These are phyloP conservation scores for Tetrapisispora fleetii DNA, from an alignment of 805 yeast genomes.

Conservation along the genomic window DNA sequence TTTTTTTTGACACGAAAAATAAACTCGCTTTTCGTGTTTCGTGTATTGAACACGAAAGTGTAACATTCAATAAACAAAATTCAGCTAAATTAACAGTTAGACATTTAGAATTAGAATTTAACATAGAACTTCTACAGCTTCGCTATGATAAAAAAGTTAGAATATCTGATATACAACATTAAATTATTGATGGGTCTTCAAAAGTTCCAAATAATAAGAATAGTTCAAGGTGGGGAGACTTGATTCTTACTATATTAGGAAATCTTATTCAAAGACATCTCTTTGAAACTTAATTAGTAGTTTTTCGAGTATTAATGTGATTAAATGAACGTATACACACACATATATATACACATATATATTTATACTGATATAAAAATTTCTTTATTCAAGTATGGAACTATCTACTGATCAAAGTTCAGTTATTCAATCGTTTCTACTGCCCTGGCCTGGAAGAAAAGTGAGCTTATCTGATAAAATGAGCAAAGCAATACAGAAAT, in stretches of 20 bases:
- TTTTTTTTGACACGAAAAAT: background rate
- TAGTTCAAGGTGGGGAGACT: background rate
- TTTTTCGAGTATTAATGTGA: too few species aligned
- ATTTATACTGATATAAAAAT: too few species aligned
- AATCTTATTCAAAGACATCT: background rate
- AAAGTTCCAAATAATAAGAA: background rate
- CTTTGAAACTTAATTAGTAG: background rate
- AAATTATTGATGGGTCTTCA: too few species aligned
- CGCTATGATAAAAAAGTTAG: too few species aligned
- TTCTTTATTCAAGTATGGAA: background rate
- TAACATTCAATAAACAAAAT: background rate
- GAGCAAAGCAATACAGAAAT: background rate
- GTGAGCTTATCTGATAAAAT: background rate
- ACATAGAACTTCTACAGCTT: too few species aligned
- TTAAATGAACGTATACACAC: too few species aligned
- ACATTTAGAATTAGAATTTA: too few species aligned
- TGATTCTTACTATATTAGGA: background rate
- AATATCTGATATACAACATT: too few species aligned
- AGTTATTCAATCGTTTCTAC: background rate
- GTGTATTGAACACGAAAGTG: background rate
- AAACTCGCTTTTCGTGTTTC: background rate
- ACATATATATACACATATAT: too few species aligned
- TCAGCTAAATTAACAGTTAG: too few species aligned
- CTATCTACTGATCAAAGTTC: too few species aligned
- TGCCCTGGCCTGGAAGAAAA: background rate